Evolutionary conservation across 768 basidiomycete species (phyloP), one percentile per base, ranked within the genome.

Genomic region (Amyloporia xantha): DNA sequence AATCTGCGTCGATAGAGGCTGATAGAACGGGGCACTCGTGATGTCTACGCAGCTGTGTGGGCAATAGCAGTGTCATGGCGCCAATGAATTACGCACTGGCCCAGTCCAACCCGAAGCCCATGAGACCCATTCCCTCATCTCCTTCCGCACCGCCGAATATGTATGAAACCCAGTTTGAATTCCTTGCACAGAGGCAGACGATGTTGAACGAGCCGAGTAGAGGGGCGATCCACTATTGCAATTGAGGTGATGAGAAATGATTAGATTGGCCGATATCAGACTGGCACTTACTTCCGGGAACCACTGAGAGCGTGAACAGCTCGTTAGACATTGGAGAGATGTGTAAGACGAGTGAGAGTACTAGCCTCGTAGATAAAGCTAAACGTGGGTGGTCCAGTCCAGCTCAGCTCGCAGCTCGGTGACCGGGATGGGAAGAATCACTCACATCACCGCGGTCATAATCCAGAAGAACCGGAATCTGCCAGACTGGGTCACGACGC

Each of bases 391-490:
- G n/a, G n/a, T n/a, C n/a, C n/a, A n/a, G n/a, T n/a, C n/a, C n/a
- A n/a, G n/a, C n/a, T n/a, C n/a, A n/a, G n/a, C n/a, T n/a, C n/a
- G n/a, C n/a, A n/a, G n/a, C n/a, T n/a, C n/a, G n/a, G n/a, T n/a
- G n/a, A n/a, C n/a, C n/a, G n/a, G n/a, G n/a, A n/a, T 10, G 12
- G 15, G 40, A 13, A 23, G 17, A 41, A 23, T 5, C 12, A 24
- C 44, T 35, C 20, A 45, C 44, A 45, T 36, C 17, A 5, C 27
- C 24, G 19, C 24, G 11, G 33, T 36, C 24, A 45, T 27, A 19
- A 45, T 45, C 44, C 44, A 45, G 44, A 45, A 45, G 44, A 45
- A 45, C 3, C 33, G 27, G 44, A 45, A 36, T 27, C 44, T 45
- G 19, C 20, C 5, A 7, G n/a, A 3, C 19, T 7, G 10, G 19